phyloP scores from a whole-genome alignment of 225 moss, liverwort and hornwort species.

The Marchantia polymorpha region DNA sequence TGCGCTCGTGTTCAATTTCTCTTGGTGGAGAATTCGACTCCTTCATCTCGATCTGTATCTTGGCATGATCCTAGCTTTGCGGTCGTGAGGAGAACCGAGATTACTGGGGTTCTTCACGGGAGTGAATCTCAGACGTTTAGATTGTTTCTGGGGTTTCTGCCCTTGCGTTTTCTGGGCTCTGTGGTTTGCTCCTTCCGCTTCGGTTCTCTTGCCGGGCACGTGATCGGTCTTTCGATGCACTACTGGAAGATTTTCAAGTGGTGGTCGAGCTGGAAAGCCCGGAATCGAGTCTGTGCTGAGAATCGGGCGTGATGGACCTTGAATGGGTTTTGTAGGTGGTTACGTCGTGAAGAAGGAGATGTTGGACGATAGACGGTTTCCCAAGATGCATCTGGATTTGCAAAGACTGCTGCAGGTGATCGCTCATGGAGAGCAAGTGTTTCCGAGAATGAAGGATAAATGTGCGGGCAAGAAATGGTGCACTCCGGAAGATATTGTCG shows the following conservation, averaged over 20 bases:
- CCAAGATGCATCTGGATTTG: constrained; percentile 87
- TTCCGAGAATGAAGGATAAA: constrained; percentile 79
- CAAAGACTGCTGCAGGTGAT: constrained; percentile 81
- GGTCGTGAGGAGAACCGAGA: background rate
- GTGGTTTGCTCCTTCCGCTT: too few species aligned
- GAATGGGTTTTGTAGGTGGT: constrained; percentile 44
- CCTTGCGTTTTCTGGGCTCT: too few species aligned
- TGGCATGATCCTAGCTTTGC: too few species aligned
- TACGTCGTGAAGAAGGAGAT: constrained; percentile 84
- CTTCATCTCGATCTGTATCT: too few species aligned
- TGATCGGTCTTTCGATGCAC: too few species aligned
- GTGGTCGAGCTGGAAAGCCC: background rate
- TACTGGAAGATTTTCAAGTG: too few species aligned
- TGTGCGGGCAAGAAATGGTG: constrained; percentile 75
- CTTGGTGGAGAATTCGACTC: too few species aligned
- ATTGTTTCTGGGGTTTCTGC: too few species aligned
- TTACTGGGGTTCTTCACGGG: background rate
- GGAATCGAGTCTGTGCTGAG: background rate
- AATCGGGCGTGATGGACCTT: background rate
- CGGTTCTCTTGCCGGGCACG: too few species aligned
- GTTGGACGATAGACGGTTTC: constrained; percentile 84
- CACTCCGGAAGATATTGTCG: constrained; percentile 58
- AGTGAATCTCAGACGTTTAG: too few species aligned
- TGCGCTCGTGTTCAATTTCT: too few species aligned
- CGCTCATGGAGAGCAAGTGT: constrained; percentile 88